A percentile compares a stretch with the other conserved stretches of the same genome.
phyloP scores from a whole-genome alignment of 169 alveolate species.

The Plasmodium gallinaceum region DNA sequence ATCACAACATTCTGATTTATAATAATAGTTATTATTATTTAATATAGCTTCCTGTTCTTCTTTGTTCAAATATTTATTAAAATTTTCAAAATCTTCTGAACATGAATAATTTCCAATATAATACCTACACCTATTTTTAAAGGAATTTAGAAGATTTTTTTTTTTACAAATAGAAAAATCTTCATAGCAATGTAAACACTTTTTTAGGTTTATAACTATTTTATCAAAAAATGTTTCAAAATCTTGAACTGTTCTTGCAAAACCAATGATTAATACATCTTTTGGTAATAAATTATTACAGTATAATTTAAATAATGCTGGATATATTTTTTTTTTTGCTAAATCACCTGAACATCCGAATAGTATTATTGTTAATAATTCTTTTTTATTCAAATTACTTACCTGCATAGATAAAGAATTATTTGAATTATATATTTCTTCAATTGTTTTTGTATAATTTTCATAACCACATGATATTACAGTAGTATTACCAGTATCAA shows the following conservation, averaged over 20 bases:
- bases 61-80: constrained; percentile 42
- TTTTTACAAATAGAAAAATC: constrained; percentile 60
- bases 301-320: constrained; percentile 82
- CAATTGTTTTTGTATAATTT: constrained; percentile 41
- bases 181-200: constrained; percentile 63
- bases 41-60: constrained; percentile 40
- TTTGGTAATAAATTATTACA: constrained; percentile 83
- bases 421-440: constrained; percentile 69
- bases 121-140: constrained; percentile 46
- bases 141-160: constrained; percentile 56
- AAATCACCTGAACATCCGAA: constrained; percentile 86
- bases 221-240: constrained; percentile 47
- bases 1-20: constrained; percentile 9
- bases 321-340: constrained; percentile 83
- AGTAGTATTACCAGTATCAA: constrained; percentile 35
- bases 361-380: constrained; percentile 73
- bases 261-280: constrained; percentile 78
- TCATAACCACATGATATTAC: constrained; percentile 65
- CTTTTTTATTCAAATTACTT: constrained; percentile 17
- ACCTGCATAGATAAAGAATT: constrained; percentile 33
- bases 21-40: constrained; percentile 26
- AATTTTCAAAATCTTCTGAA: constrained; percentile 25
- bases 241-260: constrained; percentile 61
- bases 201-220: constrained; percentile 71
- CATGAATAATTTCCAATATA: constrained; percentile 51